Percentiles rank a stretch among this genome's conserved stretches.
Conservation (phyloP, 2,329 filamentous ascomycete genomes). For the Claviceps purpurea region DNA sequence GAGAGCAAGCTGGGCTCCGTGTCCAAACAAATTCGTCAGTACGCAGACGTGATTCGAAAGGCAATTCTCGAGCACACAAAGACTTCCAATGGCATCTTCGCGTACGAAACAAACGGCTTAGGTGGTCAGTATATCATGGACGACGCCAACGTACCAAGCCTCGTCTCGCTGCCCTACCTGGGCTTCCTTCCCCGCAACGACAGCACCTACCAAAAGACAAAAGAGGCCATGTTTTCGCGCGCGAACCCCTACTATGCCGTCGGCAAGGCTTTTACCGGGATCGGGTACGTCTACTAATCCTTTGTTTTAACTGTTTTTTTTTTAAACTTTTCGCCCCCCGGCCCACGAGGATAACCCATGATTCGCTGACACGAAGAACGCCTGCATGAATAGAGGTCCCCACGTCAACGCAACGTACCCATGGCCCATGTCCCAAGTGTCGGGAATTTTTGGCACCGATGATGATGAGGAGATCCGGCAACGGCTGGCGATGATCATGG, state of each 20-base stretch:
- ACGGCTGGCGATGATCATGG: slow-evolving; percentile 24
- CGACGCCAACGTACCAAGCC: slow-evolving; percentile 56
- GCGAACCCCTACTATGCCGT: slow-evolving; percentile 61
- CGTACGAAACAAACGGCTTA: slow-evolving; percentile 66
- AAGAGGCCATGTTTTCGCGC: slow-evolving; percentile 61
- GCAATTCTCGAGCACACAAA: slow-evolving; percentile 43
- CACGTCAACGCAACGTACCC: slow-evolving; percentile 47
- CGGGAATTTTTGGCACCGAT: slow-evolving; percentile 35
- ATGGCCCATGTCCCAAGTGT: slow-evolving; percentile 44
- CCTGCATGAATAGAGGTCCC: slow-evolving; percentile 31
- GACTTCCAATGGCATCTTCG: slow-evolving; percentile 48
- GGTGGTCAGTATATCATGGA: slow-evolving; percentile 56
- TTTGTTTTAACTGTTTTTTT: too few relatives aligned
- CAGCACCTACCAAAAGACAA: slow-evolving; percentile 62
- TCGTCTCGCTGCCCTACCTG: slow-evolving; percentile 51
- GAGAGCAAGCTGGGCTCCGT: slow-evolving; percentile 60
- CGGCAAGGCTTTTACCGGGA: slow-evolving; percentile 12
- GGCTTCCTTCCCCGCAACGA: slow-evolving; percentile 47
- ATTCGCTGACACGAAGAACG: too few relatives aligned
- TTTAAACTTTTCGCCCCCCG: too few relatives aligned
- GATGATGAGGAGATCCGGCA: slow-evolving; percentile 21
- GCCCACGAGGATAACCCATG: too few relatives aligned
- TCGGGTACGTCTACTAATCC: slow-evolving; percentile 11
- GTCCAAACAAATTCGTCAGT: slow-evolving; percentile 23
- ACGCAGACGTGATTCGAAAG: slow-evolving; percentile 50